phyloP scores from a whole-genome alignment of 2,329 filamentous ascomycete species.

The Thelonectria olida region DNA sequence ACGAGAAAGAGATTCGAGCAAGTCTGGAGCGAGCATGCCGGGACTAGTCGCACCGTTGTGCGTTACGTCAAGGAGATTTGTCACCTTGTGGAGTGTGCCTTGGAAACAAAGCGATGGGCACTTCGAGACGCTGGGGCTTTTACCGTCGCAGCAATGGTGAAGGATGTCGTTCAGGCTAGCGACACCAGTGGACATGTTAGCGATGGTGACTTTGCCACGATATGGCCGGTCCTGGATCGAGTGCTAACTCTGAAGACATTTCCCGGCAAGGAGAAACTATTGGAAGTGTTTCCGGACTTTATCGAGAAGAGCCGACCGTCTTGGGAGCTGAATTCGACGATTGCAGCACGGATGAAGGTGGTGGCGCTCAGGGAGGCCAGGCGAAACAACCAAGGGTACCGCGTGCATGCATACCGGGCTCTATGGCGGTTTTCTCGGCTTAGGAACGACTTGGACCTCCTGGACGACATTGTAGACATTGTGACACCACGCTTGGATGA shows the following conservation, averaged over 20 bases:
- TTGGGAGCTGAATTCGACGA: conserved; percentile 60
- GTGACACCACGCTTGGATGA: conserved; percentile 71
- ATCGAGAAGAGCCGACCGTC: conserved; percentile 70
- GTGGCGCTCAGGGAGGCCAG: conserved; percentile 88
- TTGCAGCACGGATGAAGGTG: conserved; percentile 78
- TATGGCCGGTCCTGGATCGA: conserved; percentile 89
- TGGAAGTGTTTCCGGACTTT: conserved; percentile 83
- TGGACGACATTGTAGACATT: conserved; percentile 71
- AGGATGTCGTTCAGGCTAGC: conserved; percentile 69
- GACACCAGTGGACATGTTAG: conserved; percentile 68
- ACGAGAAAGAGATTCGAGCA: conserved; percentile 82
- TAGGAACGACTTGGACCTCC: conserved; percentile 75
- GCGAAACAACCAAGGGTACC: conserved; percentile 87
- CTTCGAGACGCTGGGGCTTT: conserved; percentile 90
- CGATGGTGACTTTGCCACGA: conserved; percentile 64
- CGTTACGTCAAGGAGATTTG: conserved; percentile 88
- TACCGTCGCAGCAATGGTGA: conserved; percentile 77
- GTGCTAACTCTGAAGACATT: conserved; percentile 90
- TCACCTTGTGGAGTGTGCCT: conserved; percentile 69
- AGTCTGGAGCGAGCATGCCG: conserved; percentile 91
- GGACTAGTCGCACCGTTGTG: conserved; percentile 81
- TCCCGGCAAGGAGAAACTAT: conserved; percentile 86
- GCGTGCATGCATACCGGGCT: conserved; percentile 76
- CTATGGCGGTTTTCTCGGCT: conserved; percentile 78
- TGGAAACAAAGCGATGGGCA: conserved; percentile 87